Base-by-base conservation (phyloP, 495 filamentous ascomycete species). In the Aspergillus incahuasiensis region DNA sequence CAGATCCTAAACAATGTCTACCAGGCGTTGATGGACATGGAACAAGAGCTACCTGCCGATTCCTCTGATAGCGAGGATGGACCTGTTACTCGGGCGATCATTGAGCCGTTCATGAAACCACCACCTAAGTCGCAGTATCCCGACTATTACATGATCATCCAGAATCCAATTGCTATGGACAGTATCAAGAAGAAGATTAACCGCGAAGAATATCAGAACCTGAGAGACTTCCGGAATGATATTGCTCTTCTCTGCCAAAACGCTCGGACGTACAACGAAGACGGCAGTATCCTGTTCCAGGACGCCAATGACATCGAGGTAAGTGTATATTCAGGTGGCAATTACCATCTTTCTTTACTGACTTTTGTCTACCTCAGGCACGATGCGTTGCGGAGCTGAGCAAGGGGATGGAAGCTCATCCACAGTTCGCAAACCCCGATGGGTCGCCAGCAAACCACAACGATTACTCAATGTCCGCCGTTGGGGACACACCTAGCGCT, bases 221-320 rank as follows among this genome's bases (percentile, higher is more conserved):
- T 96, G 53, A 84, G 76, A 57, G 88, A 89, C 57, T 89, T 97
- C 80, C 76, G 85, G 32, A 82, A 82, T 25, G 94, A 98, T 64
- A 83, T 98, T 55, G 81, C 84, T 43, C 74, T 89, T 52, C 81
- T 98, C 63, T 92, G 91, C 68, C 82, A 81, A 62, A 98, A 98
- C 74, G 95, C 92, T 56, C 78, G 89, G 64, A 92, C 86, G 6
- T 98, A 94, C 73, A 98, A 98, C 70, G 94, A 98, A 70, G 94
- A 97, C 65, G 86, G 84, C 39, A 96, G 91, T 72, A 69, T 90
- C 55, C 79, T 98, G 44, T 97, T 90, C 75, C 82, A 87, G 63
- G 95, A 98, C 79, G 94, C 91, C 42, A 91, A 91, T 66, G 74
- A 85, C 41, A 97, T 98, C 69, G 91, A 96, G 81, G 92, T 96